A percentile compares a stretch with the other conserved stretches of the same genome.
These are phyloP conservation scores for Epithemia pelagica DNA, from an alignment of 108 stramenopile genomes.

Conservation along the genomic window DNA sequence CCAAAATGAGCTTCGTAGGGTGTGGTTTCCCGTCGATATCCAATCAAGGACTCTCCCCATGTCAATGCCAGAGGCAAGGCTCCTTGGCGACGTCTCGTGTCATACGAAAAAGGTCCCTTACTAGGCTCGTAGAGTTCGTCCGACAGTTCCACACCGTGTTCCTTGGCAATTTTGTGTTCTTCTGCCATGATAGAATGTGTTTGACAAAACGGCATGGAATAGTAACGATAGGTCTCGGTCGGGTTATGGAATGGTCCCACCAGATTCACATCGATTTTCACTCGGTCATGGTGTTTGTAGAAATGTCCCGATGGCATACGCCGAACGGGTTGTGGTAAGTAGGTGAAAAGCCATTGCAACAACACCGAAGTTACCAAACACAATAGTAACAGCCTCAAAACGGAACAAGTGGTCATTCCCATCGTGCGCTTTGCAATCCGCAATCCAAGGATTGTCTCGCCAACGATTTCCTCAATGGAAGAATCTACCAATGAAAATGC, in stretches of 20 bases:
- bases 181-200: conserved; percentile 57
- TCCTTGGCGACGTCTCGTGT: no score
- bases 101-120: no score
- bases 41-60: conserved; percentile 89
- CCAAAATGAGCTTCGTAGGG: conserved; percentile 86
- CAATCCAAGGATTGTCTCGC: no score
- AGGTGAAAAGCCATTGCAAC: no score
- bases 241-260: conserved; percentile 98
- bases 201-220: conserved; percentile 93
- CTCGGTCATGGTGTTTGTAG: conserved; percentile 59
- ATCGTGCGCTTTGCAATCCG: no score
- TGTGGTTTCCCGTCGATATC: conserved; percentile 88
- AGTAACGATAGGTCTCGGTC: conserved; percentile 97
- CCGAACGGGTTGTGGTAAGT: conserved; percentile 51
- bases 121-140: no score
- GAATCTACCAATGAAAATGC: no score
- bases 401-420: no score
- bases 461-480: no score
- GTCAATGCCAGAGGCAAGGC: conserved; percentile 61
- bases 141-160: conserved; percentile 30
- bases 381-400: no score
- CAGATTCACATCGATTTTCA: conserved; percentile 80
- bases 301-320: conserved; percentile 60
- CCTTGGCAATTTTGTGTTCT: conserved; percentile 45
- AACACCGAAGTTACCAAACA: not conserved